A percentile compares a stretch with the other conserved stretches of the same genome.
phyloP scores from a whole-genome alignment of 2,329 filamentous ascomycete genomes.

The Alternaria brassicae region DNA sequence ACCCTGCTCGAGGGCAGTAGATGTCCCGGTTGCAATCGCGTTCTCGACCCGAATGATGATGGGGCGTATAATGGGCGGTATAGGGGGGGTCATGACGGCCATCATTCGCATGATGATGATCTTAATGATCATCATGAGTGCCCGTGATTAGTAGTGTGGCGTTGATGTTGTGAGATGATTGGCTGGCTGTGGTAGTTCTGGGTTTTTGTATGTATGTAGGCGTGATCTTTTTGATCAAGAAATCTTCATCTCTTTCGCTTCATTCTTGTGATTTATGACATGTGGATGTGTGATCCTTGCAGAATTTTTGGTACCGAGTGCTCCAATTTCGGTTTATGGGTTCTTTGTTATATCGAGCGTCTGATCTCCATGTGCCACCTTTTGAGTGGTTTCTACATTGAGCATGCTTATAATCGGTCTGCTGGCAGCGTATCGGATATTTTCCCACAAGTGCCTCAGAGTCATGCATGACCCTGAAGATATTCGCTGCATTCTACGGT shows the following conservation, averaged over 20 bases:
- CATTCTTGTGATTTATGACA: no score
- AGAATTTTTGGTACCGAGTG: background rate
- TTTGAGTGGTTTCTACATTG: background rate
- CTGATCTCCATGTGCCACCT: background rate
- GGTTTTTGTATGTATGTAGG: background rate
- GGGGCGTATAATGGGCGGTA: background rate
- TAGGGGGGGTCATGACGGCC: background rate
- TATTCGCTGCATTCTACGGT: background rate
- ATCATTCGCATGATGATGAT: background rate
- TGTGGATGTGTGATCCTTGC: background rate
- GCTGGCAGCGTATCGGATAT: background rate
- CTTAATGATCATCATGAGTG: background rate
- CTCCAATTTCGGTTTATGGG: background rate
- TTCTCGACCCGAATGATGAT: background rate
- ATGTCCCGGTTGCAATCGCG: background rate
- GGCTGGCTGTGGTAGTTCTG: background rate
- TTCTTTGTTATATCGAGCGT: background rate
- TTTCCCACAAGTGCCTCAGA: background rate
- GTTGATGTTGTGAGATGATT: background rate
- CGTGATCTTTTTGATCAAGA: background rate
- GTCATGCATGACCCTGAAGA: background rate
- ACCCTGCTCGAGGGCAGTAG: background rate
- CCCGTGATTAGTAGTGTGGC: background rate
- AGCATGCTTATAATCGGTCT: rapidly evolving
- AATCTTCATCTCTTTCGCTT: background rate